A percentile compares a stretch with the other conserved stretches of the same genome.
Evolutionary conservation across 2,329 filamentous ascomycete genomes (phyloP).

Genomic region (Phoma sp.): DNA sequence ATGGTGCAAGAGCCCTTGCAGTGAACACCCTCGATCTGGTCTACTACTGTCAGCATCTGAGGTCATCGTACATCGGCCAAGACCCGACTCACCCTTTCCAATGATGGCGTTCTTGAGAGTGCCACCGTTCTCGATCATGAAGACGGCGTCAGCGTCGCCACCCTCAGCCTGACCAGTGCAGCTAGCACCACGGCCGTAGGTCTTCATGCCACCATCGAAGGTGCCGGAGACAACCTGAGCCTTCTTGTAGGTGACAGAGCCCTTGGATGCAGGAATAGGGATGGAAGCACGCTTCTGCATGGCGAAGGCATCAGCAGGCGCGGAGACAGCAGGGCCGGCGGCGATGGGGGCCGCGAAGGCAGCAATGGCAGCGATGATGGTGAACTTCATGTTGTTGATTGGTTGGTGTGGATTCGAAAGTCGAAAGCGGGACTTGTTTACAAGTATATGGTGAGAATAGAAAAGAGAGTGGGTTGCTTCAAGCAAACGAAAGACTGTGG

Average conservation of each 20-base stretch:
- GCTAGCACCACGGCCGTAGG: conserved; percentile 40
- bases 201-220: conserved; percentile 45
- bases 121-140: conserved; percentile 59
- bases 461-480: conserved; percentile 30
- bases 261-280: conserved; percentile 41
- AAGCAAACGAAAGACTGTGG: conserved; percentile 32
- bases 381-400: conserved; percentile 43
- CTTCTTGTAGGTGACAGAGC: conserved; percentile 36
- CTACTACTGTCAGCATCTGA: not conserved
- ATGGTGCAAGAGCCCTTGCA: conserved; percentile 58
- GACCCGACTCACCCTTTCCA: conserved; percentile 46
- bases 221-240: conserved; percentile 31
- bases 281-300: conserved; percentile 40
- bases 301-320: conserved; percentile 33
- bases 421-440: conserved; percentile 17
- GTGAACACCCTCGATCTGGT: conserved; percentile 60
- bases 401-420: conserved; percentile 21
- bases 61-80: no score
- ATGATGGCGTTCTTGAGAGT: conserved; percentile 63
- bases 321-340: conserved; percentile 33
- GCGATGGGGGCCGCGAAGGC: conserved; percentile 37
- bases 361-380: conserved; percentile 32
- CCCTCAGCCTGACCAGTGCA: conserved; percentile 55
- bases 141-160: conserved; percentile 57
- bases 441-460: conserved; percentile 30